Base-by-base conservation (phyloP, 331 rosid species). In the Acacia concinna region DNA sequence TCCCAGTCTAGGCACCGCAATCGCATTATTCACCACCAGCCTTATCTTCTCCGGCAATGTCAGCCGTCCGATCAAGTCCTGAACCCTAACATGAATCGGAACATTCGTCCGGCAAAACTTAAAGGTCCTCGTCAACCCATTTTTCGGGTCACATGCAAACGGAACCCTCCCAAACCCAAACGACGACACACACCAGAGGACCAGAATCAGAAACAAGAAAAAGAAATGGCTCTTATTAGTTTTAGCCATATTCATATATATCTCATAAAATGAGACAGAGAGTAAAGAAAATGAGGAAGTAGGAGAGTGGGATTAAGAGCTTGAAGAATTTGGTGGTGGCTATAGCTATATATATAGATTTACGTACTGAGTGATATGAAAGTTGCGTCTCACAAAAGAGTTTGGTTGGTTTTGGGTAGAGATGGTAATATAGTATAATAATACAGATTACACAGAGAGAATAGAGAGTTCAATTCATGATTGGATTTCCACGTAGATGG, bases 131-230 rank as follows among this genome's bases (percentile, higher is more conserved):
- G 97, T 96, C n/a, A 81, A 10, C 21, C 85, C 93, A 41, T 88
- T 91, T 4, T 66, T 35, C 0, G 94, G 97, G 92, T 93, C 93
- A 34, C 99, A 96, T 34, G 99, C 99, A 46, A 96, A 96, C 0
- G 96, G 96, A 13, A 77, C 83, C 52, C 92, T 85, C 5, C 86
- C 94, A 18, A 5, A 13, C 79, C 15, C 23, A 4, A 59, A 59
- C 25, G 1, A 8, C 21, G 15, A 78, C 20, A 23, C 73, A 15
- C 21, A 74, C 52, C 32, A 75, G 14, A 54, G 13, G 32, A n/a
- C 35, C n/a, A 6, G 17, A 66, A 64, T 27, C 2, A 64, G 14
- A 27, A 32, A 18, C 47, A 67, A n/a, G 72, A 62, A 30, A 37
- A 30, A 13, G 38, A 28, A 14, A 30, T 23, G 68, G 23, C 68